These are phyloP conservation scores for Curvularia verruculosa DNA, from an alignment of 2,329 filamentous ascomycete genomes.

Conservation along the genomic window DNA sequence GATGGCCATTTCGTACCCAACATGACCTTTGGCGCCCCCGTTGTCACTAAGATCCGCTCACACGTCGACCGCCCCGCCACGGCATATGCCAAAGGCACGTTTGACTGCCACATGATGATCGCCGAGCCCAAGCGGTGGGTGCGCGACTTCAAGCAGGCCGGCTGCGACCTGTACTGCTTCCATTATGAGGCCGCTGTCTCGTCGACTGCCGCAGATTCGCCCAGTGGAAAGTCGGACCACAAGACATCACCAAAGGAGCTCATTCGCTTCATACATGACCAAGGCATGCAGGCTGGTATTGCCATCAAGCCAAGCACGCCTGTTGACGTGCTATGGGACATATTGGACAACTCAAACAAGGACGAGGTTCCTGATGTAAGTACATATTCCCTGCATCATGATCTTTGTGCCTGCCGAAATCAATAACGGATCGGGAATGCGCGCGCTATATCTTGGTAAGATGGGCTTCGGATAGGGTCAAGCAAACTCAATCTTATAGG, in stretches of 20 bases:
- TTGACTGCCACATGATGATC: conserved; percentile 99
- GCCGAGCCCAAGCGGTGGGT: conserved; percentile 99
- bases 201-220: conserved; percentile 82
- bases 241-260: conserved; percentile 84
- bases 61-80: conserved; percentile 78
- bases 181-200: conserved; percentile 93
- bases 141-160: conserved; percentile 88
- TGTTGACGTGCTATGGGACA: conserved; percentile 90
- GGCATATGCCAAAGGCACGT: conserved; percentile 81
- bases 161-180: conserved; percentile 99
- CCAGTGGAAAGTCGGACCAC: conserved; percentile 69
- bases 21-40: conserved; percentile 93
- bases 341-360: conserved; percentile 74
- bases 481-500: conserved; percentile 22
- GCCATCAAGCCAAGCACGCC: conserved; percentile 92
- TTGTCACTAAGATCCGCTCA: conserved; percentile 89
- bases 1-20: conserved; percentile 99
- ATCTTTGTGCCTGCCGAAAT: conserved; percentile 14
- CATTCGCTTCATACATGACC: conserved; percentile 87
- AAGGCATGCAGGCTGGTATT: conserved; percentile 88
- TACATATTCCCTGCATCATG: conserved; percentile 24
- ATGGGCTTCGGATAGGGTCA: conserved; percentile 20
- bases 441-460: conserved; percentile 22
- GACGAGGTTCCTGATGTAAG: conserved; percentile 87
- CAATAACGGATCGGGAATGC: conserved; percentile 22